Conservation (phyloP, 768 basidiomycete genomes). For the Boletus speciosus region DNA sequence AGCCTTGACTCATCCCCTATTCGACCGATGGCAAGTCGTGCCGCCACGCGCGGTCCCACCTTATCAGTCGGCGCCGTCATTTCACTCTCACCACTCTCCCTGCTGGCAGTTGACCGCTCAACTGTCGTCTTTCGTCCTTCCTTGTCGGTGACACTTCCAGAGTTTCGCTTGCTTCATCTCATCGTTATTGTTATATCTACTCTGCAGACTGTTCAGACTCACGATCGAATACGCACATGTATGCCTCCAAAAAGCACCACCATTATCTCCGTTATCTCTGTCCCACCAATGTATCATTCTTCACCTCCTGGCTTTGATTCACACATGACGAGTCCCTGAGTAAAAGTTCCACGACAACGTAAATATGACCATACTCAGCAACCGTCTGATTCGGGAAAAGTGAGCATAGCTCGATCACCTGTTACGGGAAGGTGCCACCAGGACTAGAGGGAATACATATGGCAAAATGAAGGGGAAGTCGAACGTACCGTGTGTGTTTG, state of each 20-base stretch:
- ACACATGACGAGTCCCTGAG: not conserved
- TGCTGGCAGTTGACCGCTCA: not conserved
- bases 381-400: not conserved
- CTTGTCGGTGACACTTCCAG: not conserved
- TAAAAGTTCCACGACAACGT: not conserved
- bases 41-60: slow-evolving; percentile 6
- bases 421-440: not conserved
- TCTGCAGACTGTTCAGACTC: not conserved
- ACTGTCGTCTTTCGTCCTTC: not conserved
- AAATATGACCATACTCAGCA: slow-evolving; percentile 1
- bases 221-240: not conserved
- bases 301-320: not conserved
- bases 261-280: not conserved
- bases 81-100: not conserved
- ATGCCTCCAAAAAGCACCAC: not conserved
- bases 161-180: not conserved
- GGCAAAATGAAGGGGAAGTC: not conserved
- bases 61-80: slow-evolving; percentile 2
- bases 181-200: not conserved
- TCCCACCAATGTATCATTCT: not conserved
- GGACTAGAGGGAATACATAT: not conserved
- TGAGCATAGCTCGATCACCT: not conserved
- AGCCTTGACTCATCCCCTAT: slow-evolving; percentile 1
- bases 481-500: not conserved
- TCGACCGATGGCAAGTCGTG: not conserved